Percentiles rank a stretch among this genome's conserved stretches.
Evolutionary conservation across 1,139 yeast species (phyloP).

Genomic region (Blastobotrys buckinghamii): DNA sequence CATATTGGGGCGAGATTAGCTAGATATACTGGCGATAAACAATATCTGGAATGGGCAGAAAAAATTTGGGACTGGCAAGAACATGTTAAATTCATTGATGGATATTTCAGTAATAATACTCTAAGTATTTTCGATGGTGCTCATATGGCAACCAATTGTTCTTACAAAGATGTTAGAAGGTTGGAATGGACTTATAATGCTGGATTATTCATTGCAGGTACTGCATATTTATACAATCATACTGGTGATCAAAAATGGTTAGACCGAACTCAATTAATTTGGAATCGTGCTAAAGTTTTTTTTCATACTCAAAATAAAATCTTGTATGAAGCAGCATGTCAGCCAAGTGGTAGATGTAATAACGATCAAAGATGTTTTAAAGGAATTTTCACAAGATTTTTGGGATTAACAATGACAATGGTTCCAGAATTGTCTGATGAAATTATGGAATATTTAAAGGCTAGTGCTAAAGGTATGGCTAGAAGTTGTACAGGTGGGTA

Average conservation of each 20-base stretch:
- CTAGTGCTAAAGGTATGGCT: constrained; percentile 77
- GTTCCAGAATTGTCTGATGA: constrained; percentile 56
- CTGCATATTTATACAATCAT: constrained; percentile 73
- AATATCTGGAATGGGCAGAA: constrained; percentile 75
- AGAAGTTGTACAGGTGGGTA: constrained; percentile 76
- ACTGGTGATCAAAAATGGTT: constrained; percentile 69
- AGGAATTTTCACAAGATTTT: constrained; percentile 70
- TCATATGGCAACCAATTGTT: constrained; percentile 34
- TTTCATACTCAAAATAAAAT: constrained; percentile 41
- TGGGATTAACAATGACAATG: constrained; percentile 68
- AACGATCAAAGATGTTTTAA: constrained; percentile 89
- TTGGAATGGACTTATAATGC: constrained; percentile 30
- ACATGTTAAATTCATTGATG: constrained; percentile 46
- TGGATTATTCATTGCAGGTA: constrained; percentile 73
- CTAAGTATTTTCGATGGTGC: constrained; percentile 67
- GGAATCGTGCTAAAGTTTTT: constrained; percentile 53
- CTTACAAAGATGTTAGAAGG: background rate
- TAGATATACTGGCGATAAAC: constrained; percentile 60
- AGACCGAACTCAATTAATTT: constrained; percentile 37
- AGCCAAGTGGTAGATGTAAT: constrained; percentile 55
- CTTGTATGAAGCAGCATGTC: constrained; percentile 83
- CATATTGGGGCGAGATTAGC: constrained; percentile 81
- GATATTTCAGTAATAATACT: constrained; percentile 13
- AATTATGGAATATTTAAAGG: constrained; percentile 47
- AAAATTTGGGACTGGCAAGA: constrained; percentile 76